Percentiles rank a stretch among this genome's conserved stretches.
These are phyloP conservation scores for Diplodia mutila DNA, from an alignment of 2,329 filamentous ascomycete genomes.

Conservation along the genomic window DNA sequence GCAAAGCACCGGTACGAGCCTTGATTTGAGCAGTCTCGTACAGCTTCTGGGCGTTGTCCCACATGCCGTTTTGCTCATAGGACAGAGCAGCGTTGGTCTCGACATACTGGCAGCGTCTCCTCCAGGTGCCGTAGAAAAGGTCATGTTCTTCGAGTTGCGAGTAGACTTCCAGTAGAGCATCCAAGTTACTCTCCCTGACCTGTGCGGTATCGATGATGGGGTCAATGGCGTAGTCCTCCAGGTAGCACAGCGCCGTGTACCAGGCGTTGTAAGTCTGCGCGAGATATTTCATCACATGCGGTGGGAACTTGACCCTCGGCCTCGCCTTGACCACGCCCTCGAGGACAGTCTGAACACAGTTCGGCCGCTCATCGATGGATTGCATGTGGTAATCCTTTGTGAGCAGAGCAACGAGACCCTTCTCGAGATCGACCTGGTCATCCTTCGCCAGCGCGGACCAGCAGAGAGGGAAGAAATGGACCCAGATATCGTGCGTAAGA, in stretches of 20 bases:
- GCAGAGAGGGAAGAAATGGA: slow-evolving; percentile 85
- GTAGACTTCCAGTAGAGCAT: slow-evolving; percentile 94
- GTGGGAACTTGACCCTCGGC: slow-evolving; percentile 88
- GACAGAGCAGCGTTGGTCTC: slow-evolving; percentile 97
- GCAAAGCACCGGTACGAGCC: slow-evolving; percentile 91
- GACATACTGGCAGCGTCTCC: slow-evolving; percentile 90
- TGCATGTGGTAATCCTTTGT: slow-evolving; percentile 95
- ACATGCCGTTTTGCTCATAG: slow-evolving; percentile 98
- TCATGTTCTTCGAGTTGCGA: slow-evolving; percentile 91
- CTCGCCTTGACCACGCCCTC: slow-evolving; percentile 83
- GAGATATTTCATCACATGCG: slow-evolving; percentile 93
- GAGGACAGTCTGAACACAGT: slow-evolving; percentile 90
- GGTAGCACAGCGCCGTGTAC: slow-evolving; percentile 90
- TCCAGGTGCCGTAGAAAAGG: slow-evolving; percentile 96
- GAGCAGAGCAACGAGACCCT: slow-evolving; percentile 84
- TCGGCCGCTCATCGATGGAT: slow-evolving; percentile 92
- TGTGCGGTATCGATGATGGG: slow-evolving; percentile 82
- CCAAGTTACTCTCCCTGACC: slow-evolving; percentile 90
- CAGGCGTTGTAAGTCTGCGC: slow-evolving; percentile 94
- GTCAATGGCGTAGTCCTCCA: slow-evolving; percentile 85
- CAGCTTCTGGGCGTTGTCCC: slow-evolving; percentile 97
- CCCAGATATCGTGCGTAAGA: slow-evolving; percentile 88
- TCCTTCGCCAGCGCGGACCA: slow-evolving; percentile 89
- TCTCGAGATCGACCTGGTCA: slow-evolving; percentile 86
- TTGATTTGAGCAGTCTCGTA: slow-evolving; percentile 98